phyloP scores from a whole-genome alignment of 1,284 basidiomycete species.

The Cryptococcus wingfieldii region DNA sequence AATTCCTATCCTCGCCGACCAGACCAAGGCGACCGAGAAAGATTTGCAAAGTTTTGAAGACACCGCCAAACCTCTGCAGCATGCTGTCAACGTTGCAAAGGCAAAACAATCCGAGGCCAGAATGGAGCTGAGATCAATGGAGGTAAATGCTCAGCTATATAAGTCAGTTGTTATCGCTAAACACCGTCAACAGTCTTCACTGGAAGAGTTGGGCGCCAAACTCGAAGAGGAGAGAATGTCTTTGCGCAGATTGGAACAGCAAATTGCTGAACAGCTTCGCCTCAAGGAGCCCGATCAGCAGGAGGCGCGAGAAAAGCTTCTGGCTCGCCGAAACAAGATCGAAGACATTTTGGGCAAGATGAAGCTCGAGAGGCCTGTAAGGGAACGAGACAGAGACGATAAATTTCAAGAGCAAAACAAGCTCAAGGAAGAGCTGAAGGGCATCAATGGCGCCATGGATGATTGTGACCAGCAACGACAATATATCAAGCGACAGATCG shows the following conservation, averaged over 20 bases:
- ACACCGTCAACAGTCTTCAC: not conserved
- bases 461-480: slow-evolving; percentile 1
- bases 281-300: slow-evolving; percentile 7
- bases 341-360: slow-evolving; percentile 8
- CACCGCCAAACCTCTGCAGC: slow-evolving; percentile 35
- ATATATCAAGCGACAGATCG: slow-evolving; percentile 12
- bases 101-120: slow-evolving; percentile 59
- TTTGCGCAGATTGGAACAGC: slow-evolving; percentile 7
- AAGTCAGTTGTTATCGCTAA: not conserved
- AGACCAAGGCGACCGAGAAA: slow-evolving; percentile 19
- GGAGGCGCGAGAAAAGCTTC: slow-evolving; percentile 3
- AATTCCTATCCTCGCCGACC: slow-evolving; percentile 8
- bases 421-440: slow-evolving; percentile 1
- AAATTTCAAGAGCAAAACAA: not conserved
- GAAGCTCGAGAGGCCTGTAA: slow-evolving; percentile 7
- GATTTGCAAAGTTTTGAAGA: slow-evolving; percentile 13
- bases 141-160: not conserved
- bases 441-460: not conserved
- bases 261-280: slow-evolving; percentile 11
- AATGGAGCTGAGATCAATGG: slow-evolving; percentile 1
- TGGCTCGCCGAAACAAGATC: slow-evolving; percentile 4
- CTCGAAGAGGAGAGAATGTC: not conserved
- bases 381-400: slow-evolving; percentile 3
- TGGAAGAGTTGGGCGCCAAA: not conserved
- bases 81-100: slow-evolving; percentile 69